Conservation (phyloP, 352 stramenopile species). For the Pythium rishiriense region DNA sequence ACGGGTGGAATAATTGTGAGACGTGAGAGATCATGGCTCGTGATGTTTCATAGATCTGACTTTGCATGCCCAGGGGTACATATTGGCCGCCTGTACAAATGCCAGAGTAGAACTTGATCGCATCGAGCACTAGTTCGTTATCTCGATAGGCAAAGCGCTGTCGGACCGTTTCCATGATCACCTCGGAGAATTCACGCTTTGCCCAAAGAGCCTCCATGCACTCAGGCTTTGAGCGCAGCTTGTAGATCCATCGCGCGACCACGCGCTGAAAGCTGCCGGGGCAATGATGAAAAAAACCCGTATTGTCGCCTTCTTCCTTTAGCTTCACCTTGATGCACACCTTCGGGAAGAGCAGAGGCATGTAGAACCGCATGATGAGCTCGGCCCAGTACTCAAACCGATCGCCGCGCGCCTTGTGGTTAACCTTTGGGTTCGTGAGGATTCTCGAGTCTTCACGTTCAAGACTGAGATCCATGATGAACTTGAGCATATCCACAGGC, state of each 20-base stretch:
- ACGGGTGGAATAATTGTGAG: slow-evolving; percentile 86
- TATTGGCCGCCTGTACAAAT: slow-evolving; percentile 79
- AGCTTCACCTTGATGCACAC: slow-evolving; percentile 83
- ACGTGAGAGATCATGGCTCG: slow-evolving; percentile 87
- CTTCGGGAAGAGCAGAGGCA: slow-evolving; percentile 87
- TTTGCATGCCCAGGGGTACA: slow-evolving; percentile 74
- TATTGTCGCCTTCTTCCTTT: slow-evolving; percentile 78
- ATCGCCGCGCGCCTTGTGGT: slow-evolving; percentile 51
- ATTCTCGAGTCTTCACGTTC: slow-evolving; percentile 64
- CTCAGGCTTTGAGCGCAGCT: slow-evolving; percentile 76
- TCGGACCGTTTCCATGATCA: slow-evolving; percentile 87
- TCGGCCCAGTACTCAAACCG: slow-evolving; percentile 87
- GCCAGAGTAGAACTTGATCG: slow-evolving; percentile 87
- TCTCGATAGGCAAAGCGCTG: slow-evolving; percentile 87
- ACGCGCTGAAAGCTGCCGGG: slow-evolving; percentile 86
- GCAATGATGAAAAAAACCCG: slow-evolving; percentile 88
- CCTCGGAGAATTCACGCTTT: slow-evolving; percentile 74
- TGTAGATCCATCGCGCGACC: slow-evolving; percentile 86
- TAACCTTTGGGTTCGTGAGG: slow-evolving; percentile 41
- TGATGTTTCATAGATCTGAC: slow-evolving; percentile 79
- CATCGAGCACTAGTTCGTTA: slow-evolving; percentile 79
- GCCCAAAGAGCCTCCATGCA: slow-evolving; percentile 84
- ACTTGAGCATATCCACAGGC: slow-evolving; percentile 89
- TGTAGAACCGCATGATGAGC: slow-evolving; percentile 90
- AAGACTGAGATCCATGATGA: slow-evolving; percentile 87